Evolutionary conservation across 352 stramenopile genomes (phyloP).

Genomic region (Phytopythium ostracodes): DNA sequence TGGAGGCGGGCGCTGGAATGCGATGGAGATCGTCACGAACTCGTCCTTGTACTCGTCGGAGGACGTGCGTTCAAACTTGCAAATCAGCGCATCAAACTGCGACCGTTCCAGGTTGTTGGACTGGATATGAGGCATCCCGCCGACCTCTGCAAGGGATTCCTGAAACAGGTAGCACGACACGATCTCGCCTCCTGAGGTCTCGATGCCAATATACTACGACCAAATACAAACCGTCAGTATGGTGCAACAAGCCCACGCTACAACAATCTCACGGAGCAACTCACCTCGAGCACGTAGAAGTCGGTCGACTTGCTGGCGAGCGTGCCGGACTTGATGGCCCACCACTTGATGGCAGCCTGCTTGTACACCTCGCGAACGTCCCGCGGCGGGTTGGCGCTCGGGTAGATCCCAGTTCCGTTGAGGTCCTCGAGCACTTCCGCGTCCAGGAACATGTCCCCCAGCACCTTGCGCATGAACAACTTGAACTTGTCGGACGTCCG

Average conservation of each 20-base stretch:
- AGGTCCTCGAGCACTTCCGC: constrained; percentile 82
- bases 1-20: constrained; percentile 77
- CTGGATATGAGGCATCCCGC: constrained; percentile 78
- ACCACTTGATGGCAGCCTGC: constrained; percentile 87
- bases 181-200: constrained; percentile 69
- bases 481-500: constrained; percentile 85
- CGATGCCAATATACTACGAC: constrained; percentile 76
- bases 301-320: constrained; percentile 79
- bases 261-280: constrained; percentile 21
- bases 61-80: constrained; percentile 77
- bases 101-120: constrained; percentile 76
- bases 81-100: constrained; percentile 82
- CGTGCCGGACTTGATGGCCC: constrained; percentile 79
- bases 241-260: constrained; percentile 4
- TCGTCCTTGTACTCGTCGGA: constrained; percentile 66
- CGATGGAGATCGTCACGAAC: constrained; percentile 78
- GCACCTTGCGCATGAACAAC: constrained; percentile 75
- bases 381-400: constrained; percentile 59
- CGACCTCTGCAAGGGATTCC: constrained; percentile 77
- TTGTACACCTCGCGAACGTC: constrained; percentile 82
- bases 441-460: constrained; percentile 80
- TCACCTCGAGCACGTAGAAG: constrained; percentile 79
- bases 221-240: constrained; percentile 6
- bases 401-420: constrained; percentile 75
- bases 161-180: constrained; percentile 84